phyloP scores from a whole-genome alignment of 2,329 filamentous ascomycete genomes.

The Blumeria hordei region DNA sequence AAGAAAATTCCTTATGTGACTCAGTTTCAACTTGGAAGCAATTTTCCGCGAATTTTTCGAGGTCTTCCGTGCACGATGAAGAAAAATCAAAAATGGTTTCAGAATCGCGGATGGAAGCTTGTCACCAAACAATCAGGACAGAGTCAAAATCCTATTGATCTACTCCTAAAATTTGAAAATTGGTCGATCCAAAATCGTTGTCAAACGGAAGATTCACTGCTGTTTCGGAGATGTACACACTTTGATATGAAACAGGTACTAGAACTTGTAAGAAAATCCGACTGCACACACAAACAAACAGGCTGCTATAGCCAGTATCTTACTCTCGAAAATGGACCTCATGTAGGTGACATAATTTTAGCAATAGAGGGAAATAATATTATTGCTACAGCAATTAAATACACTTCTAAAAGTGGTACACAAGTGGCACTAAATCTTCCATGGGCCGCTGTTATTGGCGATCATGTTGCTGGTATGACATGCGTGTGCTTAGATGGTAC shows the following conservation, averaged over 20 bases:
- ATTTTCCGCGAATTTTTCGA: conserved; percentile 32
- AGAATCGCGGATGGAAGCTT: conserved; percentile 27
- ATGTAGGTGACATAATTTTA: conserved; percentile 28
- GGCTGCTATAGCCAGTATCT: conserved; percentile 37
- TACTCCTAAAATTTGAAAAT: conserved; percentile 27
- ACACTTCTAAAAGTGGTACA: conserved; percentile 23
- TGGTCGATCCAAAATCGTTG: conserved; percentile 15
- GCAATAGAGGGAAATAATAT: conserved; percentile 24
- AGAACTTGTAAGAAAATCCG: conserved; percentile 25
- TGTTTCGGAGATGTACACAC: conserved; percentile 10
- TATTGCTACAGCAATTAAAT: conserved; percentile 29
- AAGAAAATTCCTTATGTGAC: conserved; percentile 26
- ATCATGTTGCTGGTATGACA: conserved; percentile 30
- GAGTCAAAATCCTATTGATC: conserved; percentile 27
- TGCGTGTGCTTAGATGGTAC: conserved; percentile 33
- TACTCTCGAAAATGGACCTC: conserved; percentile 22
- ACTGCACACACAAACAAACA: conserved; percentile 22
- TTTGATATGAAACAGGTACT: conserved; percentile 23
- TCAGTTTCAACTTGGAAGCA: conserved; percentile 30
- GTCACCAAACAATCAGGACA: conserved; percentile 20
- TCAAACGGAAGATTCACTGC: conserved; percentile 13
- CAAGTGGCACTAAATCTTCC: conserved; percentile 26
- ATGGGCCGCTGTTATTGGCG: conserved; percentile 26
- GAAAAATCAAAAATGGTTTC: conserved; percentile 25
- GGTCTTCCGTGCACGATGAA: conserved; percentile 23